Conservation (phyloP, 495 filamentous ascomycete genomes). For the Letharia columbiana region DNA sequence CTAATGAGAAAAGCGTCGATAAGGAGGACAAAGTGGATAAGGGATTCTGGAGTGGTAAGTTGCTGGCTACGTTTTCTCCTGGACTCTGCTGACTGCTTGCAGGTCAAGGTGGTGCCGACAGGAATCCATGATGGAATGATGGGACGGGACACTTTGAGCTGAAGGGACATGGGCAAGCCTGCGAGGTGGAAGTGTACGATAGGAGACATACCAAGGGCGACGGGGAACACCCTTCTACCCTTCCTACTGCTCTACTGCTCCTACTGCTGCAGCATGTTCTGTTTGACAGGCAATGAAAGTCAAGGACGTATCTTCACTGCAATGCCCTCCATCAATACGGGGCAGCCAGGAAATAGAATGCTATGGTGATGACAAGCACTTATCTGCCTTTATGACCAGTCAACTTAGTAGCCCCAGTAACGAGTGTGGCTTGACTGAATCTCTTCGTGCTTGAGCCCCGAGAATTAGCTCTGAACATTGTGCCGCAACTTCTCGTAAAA, state of each 20-base stretch:
- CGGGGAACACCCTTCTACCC: neutral
- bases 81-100: slow-evolving; percentile 2
- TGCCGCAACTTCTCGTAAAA: neutral
- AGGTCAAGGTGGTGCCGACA: slow-evolving; percentile 26
- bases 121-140: slow-evolving; percentile 17
- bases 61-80: neutral
- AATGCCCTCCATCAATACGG: neutral
- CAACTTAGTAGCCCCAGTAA: neutral
- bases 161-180: neutral
- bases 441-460: neutral
- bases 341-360: neutral
- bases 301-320: neutral
- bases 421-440: neutral
- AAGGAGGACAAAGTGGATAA: slow-evolving; percentile 25
- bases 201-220: neutral
- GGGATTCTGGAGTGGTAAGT: slow-evolving; percentile 28
- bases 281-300: neutral
- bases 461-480: neutral
- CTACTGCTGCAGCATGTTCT: neutral
- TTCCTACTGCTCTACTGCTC: neutral
- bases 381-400: neutral
- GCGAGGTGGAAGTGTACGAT: neutral
- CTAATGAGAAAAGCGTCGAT: slow-evolving; percentile 19
- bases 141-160: neutral
- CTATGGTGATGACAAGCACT: neutral